Evolutionary conservation across 2,329 filamentous ascomycete species (phyloP).

Genomic region (Trichoderma sp.): DNA sequence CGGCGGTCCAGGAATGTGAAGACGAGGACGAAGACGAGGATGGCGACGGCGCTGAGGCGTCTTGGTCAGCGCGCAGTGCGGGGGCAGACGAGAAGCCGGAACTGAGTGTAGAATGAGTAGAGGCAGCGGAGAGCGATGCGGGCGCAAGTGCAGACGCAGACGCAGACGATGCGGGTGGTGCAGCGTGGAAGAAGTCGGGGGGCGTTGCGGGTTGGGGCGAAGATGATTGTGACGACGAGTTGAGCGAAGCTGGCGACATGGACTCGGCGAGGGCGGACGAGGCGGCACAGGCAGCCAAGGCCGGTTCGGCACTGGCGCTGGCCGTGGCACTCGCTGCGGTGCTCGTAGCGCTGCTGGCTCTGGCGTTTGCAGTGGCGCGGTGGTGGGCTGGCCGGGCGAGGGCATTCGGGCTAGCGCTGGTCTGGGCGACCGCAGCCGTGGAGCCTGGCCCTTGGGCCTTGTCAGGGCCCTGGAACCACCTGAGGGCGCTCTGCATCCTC

Average conservation of each 20-base stretch:
- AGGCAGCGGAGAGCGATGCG: conserved; percentile 16
- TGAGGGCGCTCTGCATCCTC: conserved; percentile 26
- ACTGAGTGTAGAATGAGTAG: conserved; percentile 20
- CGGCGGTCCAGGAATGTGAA: neutral
- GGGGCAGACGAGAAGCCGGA: conserved; percentile 5
- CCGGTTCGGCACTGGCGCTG: conserved; percentile 13
- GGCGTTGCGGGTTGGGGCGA: conserved; percentile 37
- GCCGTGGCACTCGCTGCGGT: conserved; percentile 23
- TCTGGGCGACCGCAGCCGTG: conserved; percentile 2
- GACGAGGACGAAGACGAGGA: neutral
- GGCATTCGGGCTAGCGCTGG: conserved; percentile 14
- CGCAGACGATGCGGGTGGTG: conserved; percentile 18
- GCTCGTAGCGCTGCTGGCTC: conserved; percentile 22
- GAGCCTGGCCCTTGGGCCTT: conserved; percentile 16
- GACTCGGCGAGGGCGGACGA: conserved; percentile 27
- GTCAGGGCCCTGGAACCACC: conserved; percentile 32
- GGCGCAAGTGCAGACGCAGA: conserved; percentile 10
- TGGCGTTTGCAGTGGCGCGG: conserved; percentile 16
- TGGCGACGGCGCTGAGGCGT: conserved; percentile 27
- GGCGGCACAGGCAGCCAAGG: conserved; percentile 22
- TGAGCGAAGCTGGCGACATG: conserved; percentile 32
- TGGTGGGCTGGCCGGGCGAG: conserved; percentile 15
- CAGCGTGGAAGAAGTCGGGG: conserved; percentile 27
- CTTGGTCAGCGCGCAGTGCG: conserved; percentile 24
- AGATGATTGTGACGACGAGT: conserved; percentile 35